A percentile compares a stretch with the other conserved stretches of the same genome.
Evolutionary conservation across 192 early-diverging fungal species (phyloP).

Genomic region (Jimgerdemannia lactiflua): DNA sequence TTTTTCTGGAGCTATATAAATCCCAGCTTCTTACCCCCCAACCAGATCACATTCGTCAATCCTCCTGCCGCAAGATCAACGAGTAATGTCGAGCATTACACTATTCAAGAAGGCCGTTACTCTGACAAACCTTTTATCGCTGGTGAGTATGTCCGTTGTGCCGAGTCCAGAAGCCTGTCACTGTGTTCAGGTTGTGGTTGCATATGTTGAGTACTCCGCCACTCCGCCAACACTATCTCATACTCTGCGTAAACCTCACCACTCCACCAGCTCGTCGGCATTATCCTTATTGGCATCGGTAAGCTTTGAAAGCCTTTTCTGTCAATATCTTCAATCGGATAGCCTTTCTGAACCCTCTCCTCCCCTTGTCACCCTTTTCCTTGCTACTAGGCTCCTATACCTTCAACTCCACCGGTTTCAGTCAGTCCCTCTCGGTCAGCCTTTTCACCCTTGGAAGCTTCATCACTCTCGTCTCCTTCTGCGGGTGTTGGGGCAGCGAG

Average conservation of each 20-base stretch:
- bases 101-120: not conserved
- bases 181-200: too few relatives aligned
- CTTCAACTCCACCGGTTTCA: not conserved
- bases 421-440: not conserved
- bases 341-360: not conserved
- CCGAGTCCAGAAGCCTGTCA: too few relatives aligned
- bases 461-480: not conserved
- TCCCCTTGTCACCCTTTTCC: too few relatives aligned
- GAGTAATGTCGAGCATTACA: slow-evolving; percentile 16
- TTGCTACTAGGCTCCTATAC: not conserved
- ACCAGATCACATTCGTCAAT: not conserved
- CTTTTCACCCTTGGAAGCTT: not conserved
- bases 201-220: too few relatives aligned
- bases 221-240: not conserved
- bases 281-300: not conserved
- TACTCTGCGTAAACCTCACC: too few relatives aligned
- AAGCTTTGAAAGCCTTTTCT: not conserved
- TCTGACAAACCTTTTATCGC: not conserved
- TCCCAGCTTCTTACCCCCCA: not conserved
- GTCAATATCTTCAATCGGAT: not conserved
- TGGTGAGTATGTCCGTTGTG: not conserved
- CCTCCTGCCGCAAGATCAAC: not conserved
- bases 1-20: too few relatives aligned
- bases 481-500: not conserved
- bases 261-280: not conserved